Evolutionary conservation across 2,329 filamentous ascomycete species (phyloP).

Genomic region (Penicillium sp.): DNA sequence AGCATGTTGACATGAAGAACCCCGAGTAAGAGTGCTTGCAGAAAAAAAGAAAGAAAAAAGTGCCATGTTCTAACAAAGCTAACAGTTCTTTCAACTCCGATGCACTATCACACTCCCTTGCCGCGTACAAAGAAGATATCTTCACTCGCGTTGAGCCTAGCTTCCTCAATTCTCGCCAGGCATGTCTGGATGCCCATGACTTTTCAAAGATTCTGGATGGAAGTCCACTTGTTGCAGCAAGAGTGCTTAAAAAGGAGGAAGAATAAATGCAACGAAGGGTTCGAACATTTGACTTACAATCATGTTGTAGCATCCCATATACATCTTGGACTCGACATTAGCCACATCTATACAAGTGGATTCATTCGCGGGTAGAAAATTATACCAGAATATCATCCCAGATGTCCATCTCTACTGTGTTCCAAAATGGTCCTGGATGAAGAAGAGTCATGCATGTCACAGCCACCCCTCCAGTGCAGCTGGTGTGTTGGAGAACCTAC

Average conservation of each 20-base stretch:
- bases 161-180: conserved; percentile 58
- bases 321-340: neutral
- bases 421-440: too few species aligned
- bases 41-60: neutral
- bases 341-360: neutral
- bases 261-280: neutral
- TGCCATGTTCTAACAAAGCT: neutral
- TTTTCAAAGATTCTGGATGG: conserved; percentile 52
- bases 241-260: conserved; percentile 31
- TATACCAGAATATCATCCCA: neutral
- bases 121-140: conserved; percentile 54
- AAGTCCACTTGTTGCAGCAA: conserved; percentile 48
- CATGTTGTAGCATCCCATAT: neutral
- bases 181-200: conserved; percentile 62
- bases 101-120: conserved; percentile 22
- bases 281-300: neutral
- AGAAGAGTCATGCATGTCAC: neutral
- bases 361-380: neutral
- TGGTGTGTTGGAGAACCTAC: neutral
- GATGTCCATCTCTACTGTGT: neutral
- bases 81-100: conserved; percentile 22
- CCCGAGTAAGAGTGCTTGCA: conserved; percentile 10
- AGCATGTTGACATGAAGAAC: conserved; percentile 34
- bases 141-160: conserved; percentile 53
- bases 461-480: neutral